Evolutionary conservation across 768 basidiomycete species (phyloP), one percentile per base, ranked within the genome.

Genomic region (Boletus bicolor): DNA sequence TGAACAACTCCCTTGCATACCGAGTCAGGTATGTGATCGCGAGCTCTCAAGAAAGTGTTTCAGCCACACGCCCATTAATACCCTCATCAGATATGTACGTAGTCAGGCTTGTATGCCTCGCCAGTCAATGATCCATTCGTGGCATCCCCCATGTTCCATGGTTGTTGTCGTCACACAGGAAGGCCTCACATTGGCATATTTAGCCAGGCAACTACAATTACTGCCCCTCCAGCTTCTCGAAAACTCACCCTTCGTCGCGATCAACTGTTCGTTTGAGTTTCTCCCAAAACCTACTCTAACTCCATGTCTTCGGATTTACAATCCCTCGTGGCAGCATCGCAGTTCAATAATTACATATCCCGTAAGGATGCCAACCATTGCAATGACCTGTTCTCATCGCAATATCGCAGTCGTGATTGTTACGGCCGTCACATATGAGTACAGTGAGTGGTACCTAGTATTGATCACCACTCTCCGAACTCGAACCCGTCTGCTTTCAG

Each of bases 371-470:
- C 21, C 28, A 14, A 11, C 11, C 15, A 21, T 39, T 42, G 7
- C 4, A 36, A 15, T n/a, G 15, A 34, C 43, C 41, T 32, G 3
- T 41, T 35, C 50, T 58, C 21, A 65, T 39, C 4, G 35, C 12
- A 24, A 12, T 24, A 24, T 45, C 39, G 24, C 46, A 68, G 65
- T 67, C 4, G 48, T 32, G 19, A 21, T 51, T 21, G 32, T 19
- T n/a, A 44, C 62, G 1, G 65, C 43, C 3, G 38, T 61, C n/a
- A 1, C 17, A n/a, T 64, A 66, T 49, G 65, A 66, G 28, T 67
- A 61, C 39, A 21, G 65, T 67, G 43, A 51, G 62, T 57, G 15
- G 15, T 32, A 8, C 28, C 17, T 11, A 19, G 19, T 19, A 19
- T 35, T 34, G 4, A 38, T 41, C 34, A 4, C 2, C 17, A n/a